These are phyloP conservation scores for Aspergillus sp. DNA, from an alignment of 2,329 filamentous ascomycete genomes.

Conservation along the genomic window DNA sequence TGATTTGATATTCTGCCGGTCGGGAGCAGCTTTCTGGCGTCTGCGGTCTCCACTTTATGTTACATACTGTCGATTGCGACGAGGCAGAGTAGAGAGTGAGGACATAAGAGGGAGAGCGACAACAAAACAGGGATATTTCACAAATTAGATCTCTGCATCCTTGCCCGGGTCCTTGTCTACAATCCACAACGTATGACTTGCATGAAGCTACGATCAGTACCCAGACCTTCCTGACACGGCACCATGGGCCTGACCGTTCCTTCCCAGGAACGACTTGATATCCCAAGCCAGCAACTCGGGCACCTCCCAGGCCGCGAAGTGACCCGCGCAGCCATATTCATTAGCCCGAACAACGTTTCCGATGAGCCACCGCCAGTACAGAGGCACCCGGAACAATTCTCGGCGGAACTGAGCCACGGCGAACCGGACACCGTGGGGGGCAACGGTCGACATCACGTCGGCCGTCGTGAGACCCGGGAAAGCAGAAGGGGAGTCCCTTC, in stretches of 20 bases:
- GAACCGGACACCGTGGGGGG: slow-evolving; percentile 49
- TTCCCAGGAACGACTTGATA: slow-evolving; percentile 50
- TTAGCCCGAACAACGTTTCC: slow-evolving; percentile 53
- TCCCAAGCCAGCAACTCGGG: slow-evolving; percentile 49
- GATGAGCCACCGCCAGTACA: slow-evolving; percentile 51
- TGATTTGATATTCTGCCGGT: slow-evolving; percentile 15
- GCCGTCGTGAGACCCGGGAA: slow-evolving; percentile 14
- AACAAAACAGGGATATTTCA: neutral
- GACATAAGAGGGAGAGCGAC: neutral
- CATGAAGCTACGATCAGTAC: slow-evolving; percentile 20
- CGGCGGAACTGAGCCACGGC: slow-evolving; percentile 53
- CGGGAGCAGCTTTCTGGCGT: slow-evolving; percentile 26
- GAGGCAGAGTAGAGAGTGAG: slow-evolving; percentile 4
- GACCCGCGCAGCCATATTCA: slow-evolving; percentile 48
- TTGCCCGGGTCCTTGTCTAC: neutral
- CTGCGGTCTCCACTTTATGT: slow-evolving; percentile 27
- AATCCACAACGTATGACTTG: neutral
- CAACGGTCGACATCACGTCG: slow-evolving; percentile 39
- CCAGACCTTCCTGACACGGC: slow-evolving; percentile 36
- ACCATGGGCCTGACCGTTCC: slow-evolving; percentile 37
- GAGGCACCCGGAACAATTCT: slow-evolving; percentile 52
- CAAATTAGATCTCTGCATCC: neutral
- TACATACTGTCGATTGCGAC: slow-evolving; percentile 10
- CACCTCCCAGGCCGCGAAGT: slow-evolving; percentile 55
- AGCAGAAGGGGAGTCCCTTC: neutral